These are phyloP conservation scores for Ophiognomonia clavigignenti-juglandacearum DNA, from an alignment of 2,329 filamentous ascomycete genomes.

Conservation along the genomic window DNA sequence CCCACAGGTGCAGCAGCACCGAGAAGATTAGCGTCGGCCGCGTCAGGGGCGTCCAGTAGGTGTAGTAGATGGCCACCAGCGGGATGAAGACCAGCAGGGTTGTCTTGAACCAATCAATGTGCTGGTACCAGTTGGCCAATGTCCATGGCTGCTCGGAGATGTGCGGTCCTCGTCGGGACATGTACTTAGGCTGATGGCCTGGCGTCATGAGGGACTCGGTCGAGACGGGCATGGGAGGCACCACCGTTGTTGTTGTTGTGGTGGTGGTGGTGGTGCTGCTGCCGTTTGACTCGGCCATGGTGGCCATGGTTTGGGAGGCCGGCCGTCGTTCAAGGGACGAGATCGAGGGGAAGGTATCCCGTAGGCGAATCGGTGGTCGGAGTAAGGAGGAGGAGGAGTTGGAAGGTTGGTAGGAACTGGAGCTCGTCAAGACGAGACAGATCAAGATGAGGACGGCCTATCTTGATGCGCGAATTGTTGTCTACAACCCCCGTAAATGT, in stretches of 20 bases:
- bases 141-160: slow-evolving; percentile 11
- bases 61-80: not conserved
- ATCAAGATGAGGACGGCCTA: too few species aligned
- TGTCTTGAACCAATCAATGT: slow-evolving; percentile 12
- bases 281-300: not conserved
- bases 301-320: too few species aligned
- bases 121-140: slow-evolving; percentile 6
- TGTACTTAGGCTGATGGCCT: slow-evolving; percentile 4
- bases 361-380: too few species aligned
- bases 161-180: slow-evolving; percentile 4
- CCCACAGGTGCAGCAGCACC: slow-evolving; percentile 27
- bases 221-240: not conserved
- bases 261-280: not conserved
- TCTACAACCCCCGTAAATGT: too few species aligned
- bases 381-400: too few species aligned
- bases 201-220: not conserved
- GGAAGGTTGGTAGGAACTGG: too few species aligned
- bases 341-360: too few species aligned
- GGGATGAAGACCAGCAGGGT: slow-evolving; percentile 8
- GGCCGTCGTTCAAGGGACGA: too few species aligned
- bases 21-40: slow-evolving; percentile 18
- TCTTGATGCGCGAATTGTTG: too few species aligned
- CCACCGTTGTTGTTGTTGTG: not conserved
- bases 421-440: too few species aligned
- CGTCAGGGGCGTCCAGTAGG: slow-evolving; percentile 2